Percentiles rank a stretch among this genome's conserved stretches.
Conservation (phyloP, 202 grass and related monocot species). For the Panicum virgatum region DNA sequence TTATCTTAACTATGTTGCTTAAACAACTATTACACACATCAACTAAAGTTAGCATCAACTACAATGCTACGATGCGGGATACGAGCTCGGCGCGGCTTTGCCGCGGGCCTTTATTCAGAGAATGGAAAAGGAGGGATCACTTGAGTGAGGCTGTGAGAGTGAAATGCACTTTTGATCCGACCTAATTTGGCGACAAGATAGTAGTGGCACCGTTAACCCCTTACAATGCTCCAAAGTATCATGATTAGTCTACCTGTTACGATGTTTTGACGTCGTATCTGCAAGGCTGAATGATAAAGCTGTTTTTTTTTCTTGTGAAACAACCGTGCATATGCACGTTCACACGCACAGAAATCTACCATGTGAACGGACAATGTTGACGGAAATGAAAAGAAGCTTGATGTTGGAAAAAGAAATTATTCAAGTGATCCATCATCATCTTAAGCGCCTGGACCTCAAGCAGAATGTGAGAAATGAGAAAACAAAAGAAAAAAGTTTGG, state of each 20-base stretch:
- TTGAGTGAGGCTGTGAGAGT: not conserved
- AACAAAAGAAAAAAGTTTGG: not conserved
- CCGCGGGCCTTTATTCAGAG: too few species aligned
- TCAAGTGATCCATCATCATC: not conserved
- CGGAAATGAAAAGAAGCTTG: not conserved
- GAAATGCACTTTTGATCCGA: not conserved
- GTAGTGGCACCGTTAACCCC: not conserved
- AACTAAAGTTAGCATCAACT: too few species aligned
- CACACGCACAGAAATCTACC: too few species aligned
- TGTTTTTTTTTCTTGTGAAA: too few species aligned
- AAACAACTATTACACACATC: too few species aligned
- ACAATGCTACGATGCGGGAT: too few species aligned
- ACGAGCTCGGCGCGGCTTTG: too few species aligned
- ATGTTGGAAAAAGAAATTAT: not conserved
- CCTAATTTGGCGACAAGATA: slow-evolving; percentile 17
- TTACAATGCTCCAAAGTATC: not conserved
- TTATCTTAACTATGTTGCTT: too few species aligned
- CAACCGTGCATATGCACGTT: too few species aligned
- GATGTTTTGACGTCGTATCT: not conserved
- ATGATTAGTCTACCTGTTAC: not conserved
- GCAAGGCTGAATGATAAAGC: not conserved
- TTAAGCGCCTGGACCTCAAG: not conserved
- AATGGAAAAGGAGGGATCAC: not conserved
- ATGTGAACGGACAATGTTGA: too few species aligned
- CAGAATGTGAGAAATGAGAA: not conserved